These are phyloP conservation scores for Gastrolobium bilobum DNA, from an alignment of 306 rosid genomes.

Conservation along the genomic window DNA sequence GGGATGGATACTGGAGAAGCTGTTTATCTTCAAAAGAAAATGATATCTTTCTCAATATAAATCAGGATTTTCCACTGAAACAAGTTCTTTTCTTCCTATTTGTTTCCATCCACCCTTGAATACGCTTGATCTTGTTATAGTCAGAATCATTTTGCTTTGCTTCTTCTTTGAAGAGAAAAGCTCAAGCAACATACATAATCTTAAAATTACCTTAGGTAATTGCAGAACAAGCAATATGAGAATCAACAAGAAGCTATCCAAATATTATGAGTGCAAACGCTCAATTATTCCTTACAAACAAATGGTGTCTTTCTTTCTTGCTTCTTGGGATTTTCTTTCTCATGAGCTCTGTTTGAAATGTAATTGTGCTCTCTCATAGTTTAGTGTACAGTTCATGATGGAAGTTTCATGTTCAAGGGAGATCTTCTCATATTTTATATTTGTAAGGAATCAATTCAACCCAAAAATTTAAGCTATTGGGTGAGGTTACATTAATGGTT, in stretches of 20 bases:
- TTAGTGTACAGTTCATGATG: neutral
- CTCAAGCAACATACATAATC: neutral
- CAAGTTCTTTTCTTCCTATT: too few species aligned
- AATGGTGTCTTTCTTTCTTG: neutral
- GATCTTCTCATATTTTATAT: neutral
- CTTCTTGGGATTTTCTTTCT: neutral
- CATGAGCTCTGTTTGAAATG: neutral
- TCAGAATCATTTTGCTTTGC: neutral
- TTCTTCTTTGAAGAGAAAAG: neutral
- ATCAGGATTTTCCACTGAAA: neutral
- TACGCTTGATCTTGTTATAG: neutral
- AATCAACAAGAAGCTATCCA: neutral
- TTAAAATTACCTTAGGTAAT: neutral
- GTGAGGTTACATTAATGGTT: too few species aligned
- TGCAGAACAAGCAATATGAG: constrained; percentile 7
- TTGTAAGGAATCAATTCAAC: too few species aligned
- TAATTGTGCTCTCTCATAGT: neutral
- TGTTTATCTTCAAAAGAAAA: too few species aligned
- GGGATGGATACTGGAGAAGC: neutral
- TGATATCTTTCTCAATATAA: constrained; percentile 6
- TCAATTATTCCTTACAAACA: neutral
- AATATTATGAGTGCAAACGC: neutral
- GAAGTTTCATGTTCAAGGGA: neutral
- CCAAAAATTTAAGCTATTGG: too few species aligned
- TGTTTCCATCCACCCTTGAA: neutral